phyloP scores from a whole-genome alignment of 2,329 filamentous ascomycete species.

The Aureobasidium sp. region DNA sequence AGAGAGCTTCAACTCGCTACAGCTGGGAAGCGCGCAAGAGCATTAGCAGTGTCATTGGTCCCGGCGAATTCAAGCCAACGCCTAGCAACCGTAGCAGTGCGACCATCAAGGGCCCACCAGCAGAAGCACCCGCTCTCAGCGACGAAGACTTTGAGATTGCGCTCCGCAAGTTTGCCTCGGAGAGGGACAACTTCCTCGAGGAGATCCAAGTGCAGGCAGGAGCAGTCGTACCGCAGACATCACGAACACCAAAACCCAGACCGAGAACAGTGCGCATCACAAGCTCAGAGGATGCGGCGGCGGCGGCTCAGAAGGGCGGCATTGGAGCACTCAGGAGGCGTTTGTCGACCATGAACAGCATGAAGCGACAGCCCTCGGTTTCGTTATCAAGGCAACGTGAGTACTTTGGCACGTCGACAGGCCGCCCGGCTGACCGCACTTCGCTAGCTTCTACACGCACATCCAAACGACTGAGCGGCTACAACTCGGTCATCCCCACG shows the following conservation, averaged over 20 bases:
- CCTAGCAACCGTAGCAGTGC: slow-evolving; percentile 58
- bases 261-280: slow-evolving; percentile 76
- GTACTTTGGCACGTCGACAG: not conserved
- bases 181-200: slow-evolving; percentile 86
- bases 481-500: slow-evolving; percentile 93
- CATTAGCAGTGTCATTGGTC: slow-evolving; percentile 41
- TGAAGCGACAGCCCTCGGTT: slow-evolving; percentile 75
- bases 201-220: slow-evolving; percentile 86
- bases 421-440: slow-evolving; percentile 40
- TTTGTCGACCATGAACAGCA: slow-evolving; percentile 94
- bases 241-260: slow-evolving; percentile 52
- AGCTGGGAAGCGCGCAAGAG: slow-evolving; percentile 46
- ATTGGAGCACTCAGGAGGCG: slow-evolving; percentile 85
- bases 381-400: slow-evolving; percentile 30
- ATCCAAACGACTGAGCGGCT: slow-evolving; percentile 84
- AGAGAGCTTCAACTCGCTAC: slow-evolving; percentile 34
- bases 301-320: slow-evolving; percentile 48
- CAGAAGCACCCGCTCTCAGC: slow-evolving; percentile 40
- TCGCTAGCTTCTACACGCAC: slow-evolving; percentile 64
- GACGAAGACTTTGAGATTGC: slow-evolving; percentile 94
- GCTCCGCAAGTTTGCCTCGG: slow-evolving; percentile 88
- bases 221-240: slow-evolving; percentile 52
- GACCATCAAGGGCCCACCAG: slow-evolving; percentile 47
- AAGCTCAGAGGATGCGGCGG: slow-evolving; percentile 55
- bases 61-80: slow-evolving; percentile 39